phyloP scores from a whole-genome alignment of 2,329 filamentous ascomycete genomes.

The Dactylellina haptotyla region DNA sequence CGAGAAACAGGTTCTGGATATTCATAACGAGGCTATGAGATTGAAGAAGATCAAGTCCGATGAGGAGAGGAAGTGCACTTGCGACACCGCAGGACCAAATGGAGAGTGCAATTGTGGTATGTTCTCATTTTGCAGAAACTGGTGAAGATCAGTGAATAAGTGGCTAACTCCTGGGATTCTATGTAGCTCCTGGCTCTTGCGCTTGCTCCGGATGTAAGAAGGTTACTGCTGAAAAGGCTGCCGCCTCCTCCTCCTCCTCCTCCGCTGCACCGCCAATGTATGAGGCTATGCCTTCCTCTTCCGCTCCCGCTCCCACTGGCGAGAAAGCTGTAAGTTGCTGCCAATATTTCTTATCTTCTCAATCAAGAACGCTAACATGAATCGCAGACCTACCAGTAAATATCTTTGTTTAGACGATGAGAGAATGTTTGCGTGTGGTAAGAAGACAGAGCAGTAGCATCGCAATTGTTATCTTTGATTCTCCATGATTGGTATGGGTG shows the following conservation, averaged over 20 bases:
- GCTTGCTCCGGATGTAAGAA: conserved; percentile 39
- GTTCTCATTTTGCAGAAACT: neutral
- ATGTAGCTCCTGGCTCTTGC: conserved; percentile 37
- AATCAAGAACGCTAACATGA: neutral
- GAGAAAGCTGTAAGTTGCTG: conserved; percentile 49
- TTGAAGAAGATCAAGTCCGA: conserved; percentile 74
- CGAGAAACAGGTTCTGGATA: conserved; percentile 89
- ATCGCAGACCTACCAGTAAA: conserved; percentile 44
- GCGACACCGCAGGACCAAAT: conserved; percentile 18
- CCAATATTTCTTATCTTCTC: neutral
- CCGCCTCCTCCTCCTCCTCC: conserved; percentile 1
- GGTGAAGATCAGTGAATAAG: neutral
- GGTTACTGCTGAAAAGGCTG: conserved; percentile 13
- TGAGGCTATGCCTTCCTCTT: too few relatives aligned
- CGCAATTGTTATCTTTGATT: neutral
- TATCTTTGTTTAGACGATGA: neutral
- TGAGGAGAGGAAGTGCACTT: conserved; percentile 31
- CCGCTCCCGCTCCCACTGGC: conserved; percentile 19
- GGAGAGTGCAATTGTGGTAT: conserved; percentile 39
- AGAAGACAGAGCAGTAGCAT: too few relatives aligned
- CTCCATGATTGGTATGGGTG: neutral
- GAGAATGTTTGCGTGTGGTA: too few relatives aligned
- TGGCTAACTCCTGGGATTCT: neutral
- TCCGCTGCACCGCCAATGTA: too few relatives aligned
- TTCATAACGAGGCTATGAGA: conserved; percentile 88